Evolutionary conservation across 352 stramenopile genomes (phyloP), one percentile per base, ranked within the genome.

Genomic region (Globisporangium barbulae): DNA sequence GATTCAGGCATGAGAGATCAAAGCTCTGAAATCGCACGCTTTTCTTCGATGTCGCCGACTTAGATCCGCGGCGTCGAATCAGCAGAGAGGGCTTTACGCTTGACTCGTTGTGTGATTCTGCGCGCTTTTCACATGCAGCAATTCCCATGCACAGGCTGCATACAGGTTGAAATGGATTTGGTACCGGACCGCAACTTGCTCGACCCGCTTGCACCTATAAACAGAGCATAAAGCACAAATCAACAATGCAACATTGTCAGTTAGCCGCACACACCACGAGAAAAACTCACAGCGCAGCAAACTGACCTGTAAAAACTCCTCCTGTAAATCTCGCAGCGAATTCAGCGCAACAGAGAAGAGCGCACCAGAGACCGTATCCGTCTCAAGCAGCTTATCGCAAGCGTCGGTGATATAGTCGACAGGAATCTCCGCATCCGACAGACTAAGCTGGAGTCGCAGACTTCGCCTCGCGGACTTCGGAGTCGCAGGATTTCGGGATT

Each of bases 1-100:
- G 66, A 47, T 78, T 79, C 21, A 89, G 49, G 28, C 79, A 86
- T 7, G 82, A 91, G 2, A 91, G 65, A 52, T 89, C 77, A 21
- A 91, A 91, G 22, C 71, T 83, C 19, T 72, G 82, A 39, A 91
- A 91, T 0, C 77, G 71, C n/a, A 91, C 78, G 62, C 67, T 69
- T 37, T 83, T 83, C 62, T 71, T 63, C 28, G 35, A 5, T 21
- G 62, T 47, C 39, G 65, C 22, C 31, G 53, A 10, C 39, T 68
- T 63, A 8, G 22, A 48, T 12, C 50, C 58, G 45, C 64, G 49
- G n/a, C 45, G 63, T 25, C 60, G 61, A 62, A 47, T 58, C 19
- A 64, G 35, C 9, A 53, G 45, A 35, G 67, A 65, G n/a, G 58
- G 64, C 19, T 65, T 71, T 3, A 59, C 62, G 25, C 19, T 33